Percentiles rank a stretch among this genome's conserved stretches.
These are phyloP conservation scores for Fusarium concolor DNA, from an alignment of 2,329 filamentous ascomycete species.

Conservation along the genomic window DNA sequence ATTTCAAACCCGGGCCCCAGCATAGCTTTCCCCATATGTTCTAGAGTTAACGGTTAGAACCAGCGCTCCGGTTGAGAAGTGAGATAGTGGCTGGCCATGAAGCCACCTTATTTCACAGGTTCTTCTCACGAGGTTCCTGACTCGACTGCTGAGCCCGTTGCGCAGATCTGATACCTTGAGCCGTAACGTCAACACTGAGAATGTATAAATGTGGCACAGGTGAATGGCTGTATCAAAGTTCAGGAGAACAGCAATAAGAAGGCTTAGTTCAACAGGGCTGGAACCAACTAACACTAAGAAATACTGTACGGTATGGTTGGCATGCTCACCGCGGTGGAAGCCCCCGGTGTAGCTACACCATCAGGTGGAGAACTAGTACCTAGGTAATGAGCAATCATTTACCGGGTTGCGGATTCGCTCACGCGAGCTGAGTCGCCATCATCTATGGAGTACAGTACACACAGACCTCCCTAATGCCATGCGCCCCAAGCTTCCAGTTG, in stretches of 20 bases:
- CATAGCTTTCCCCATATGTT: conserved; percentile 6
- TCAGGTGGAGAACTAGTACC: not conserved
- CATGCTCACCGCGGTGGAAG: conserved; percentile 31
- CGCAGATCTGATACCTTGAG: conserved; percentile 23
- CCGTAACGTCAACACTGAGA: conserved; percentile 17
- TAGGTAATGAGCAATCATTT: conserved; percentile 16
- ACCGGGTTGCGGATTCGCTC: conserved; percentile 24
- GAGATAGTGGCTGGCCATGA: not conserved
- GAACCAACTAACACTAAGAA: conserved; percentile 2
- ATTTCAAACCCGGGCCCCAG: not conserved
- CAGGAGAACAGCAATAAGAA: conserved; percentile 1
- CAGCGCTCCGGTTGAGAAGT: not conserved
- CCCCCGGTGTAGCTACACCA: conserved; percentile 8
- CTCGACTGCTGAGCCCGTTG: conserved; percentile 21
- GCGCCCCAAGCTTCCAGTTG: conserved; percentile 11
- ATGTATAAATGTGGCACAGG: conserved; percentile 2
- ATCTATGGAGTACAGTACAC: not conserved
- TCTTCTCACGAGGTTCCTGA: conserved; percentile 1
- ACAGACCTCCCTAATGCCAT: conserved; percentile 30
- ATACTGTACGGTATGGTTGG: not conserved
- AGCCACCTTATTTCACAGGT: not conserved
- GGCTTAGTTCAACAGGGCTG: conserved; percentile 10
- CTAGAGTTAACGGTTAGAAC: not conserved
- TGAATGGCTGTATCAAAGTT: conserved; percentile 23
- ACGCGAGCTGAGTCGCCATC: conserved; percentile 25